Evolutionary conservation across 352 stramenopile genomes (phyloP), one percentile per base, ranked within the genome.

Genomic region (Globisporangium nodosum): DNA sequence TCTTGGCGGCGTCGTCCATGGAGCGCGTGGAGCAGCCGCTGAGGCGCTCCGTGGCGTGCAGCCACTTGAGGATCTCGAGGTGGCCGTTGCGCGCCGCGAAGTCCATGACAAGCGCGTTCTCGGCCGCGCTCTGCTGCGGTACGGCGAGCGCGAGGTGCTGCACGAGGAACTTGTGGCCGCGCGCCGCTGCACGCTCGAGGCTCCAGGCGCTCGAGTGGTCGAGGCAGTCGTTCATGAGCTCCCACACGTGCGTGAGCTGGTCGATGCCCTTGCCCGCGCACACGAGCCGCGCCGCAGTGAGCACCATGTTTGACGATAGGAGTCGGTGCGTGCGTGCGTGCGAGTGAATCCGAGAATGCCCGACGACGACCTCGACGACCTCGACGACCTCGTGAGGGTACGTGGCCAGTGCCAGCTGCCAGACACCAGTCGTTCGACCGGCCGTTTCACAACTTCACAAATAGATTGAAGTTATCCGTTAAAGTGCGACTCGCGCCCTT

Each of bases 51-150:
- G 72, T 80, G 37, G 65, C 69, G 61, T 84, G 69, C 35, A 84
- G 63, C 71, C 72, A 84, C 58, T 56, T 72, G 54, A 84, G 74
- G 59, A 90, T 90, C 64, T 88, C 80, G 18, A 89, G 45, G 56
- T 90, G 76, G 33, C 78, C 81, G 51, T 84, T 86, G 60, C 69
- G 61, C 11, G 78, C 78, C 18, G 81, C 81, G 55, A 88, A 90
- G 55, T 88, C 81, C 78, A 90, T 88, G 33, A 87, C 76, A 16
- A 88, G 69, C 71, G 71, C 74, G 56, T 68, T 71, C 21, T 70
- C 67, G 12, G 68, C 39, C 18, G 70, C 58, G 48, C 42, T 58
- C 31, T 66, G 63, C 60, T 55, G 63, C 42, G 60, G 57, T 15
- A 59, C 43, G 20, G 65, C 58, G 12, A 82, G 63, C 43, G 80